phyloP scores from a whole-genome alignment of 441 rosid species.

The Melianthus villosus region DNA sequence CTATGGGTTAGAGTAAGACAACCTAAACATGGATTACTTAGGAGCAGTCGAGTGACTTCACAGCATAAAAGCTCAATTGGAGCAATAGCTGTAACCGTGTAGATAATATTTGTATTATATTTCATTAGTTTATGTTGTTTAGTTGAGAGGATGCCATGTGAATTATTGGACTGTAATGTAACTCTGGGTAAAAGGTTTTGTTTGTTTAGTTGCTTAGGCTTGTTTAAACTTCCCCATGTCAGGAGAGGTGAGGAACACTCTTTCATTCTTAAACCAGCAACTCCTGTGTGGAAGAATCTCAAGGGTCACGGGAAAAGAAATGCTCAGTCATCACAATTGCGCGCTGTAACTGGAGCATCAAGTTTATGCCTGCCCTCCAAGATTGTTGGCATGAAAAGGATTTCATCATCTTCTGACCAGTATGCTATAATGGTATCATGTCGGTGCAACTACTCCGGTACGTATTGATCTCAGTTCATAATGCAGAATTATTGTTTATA shows the following conservation, averaged over 20 bases:
- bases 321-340: slow-evolving; percentile 14
- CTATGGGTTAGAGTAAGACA: no score
- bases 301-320: slow-evolving; percentile 35
- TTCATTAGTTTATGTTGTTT: no score
- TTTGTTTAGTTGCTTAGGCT: slow-evolving; percentile 1
- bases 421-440: slow-evolving; percentile 87
- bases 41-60: no score
- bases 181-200: not conserved
- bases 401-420: slow-evolving; percentile 30
- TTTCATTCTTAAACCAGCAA: slow-evolving; percentile 69
- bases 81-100: no score
- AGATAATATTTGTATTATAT: no score
- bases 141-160: no score
- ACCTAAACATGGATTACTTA: no score
- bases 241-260: slow-evolving; percentile 99
- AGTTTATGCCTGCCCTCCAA: slow-evolving; percentile 31
- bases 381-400: slow-evolving; percentile 32
- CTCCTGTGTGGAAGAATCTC: slow-evolving; percentile 39
- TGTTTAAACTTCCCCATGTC: no score
- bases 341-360: slow-evolving; percentile 14
- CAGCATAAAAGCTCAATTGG: no score
- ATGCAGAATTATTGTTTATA: no score
- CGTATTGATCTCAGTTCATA: no score
- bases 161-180: no score
- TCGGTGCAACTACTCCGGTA: slow-evolving; percentile 83